A percentile compares a stretch with the other conserved stretches of the same genome.
Conservation (phyloP, 2,329 filamentous ascomycete genomes). For the Madurella fahalii region DNA sequence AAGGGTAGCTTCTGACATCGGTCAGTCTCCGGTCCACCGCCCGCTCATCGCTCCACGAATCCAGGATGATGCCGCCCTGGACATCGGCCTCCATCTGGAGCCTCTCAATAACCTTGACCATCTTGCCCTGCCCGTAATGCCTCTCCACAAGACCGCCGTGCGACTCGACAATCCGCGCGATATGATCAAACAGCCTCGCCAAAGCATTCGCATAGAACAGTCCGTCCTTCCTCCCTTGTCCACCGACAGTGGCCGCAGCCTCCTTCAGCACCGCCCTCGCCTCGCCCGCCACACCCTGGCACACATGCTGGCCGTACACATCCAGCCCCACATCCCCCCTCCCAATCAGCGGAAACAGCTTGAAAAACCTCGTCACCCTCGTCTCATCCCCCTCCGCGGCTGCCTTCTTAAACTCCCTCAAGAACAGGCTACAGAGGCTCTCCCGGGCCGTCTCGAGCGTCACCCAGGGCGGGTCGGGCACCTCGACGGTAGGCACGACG, state of each 20-base stretch:
- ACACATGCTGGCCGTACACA: constrained; percentile 94
- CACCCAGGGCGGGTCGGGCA: constrained; percentile 82
- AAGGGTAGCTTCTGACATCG: constrained; percentile 96
- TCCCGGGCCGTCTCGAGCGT: constrained; percentile 86
- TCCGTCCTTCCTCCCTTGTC: constrained; percentile 60
- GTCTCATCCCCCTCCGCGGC: constrained; percentile 81
- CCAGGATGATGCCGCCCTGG: constrained; percentile 90
- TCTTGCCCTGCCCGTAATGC: constrained; percentile 89
- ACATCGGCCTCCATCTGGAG: constrained; percentile 93
- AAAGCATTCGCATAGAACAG: constrained; percentile 90
- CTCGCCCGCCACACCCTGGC: constrained; percentile 82
- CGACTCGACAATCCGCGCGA: constrained; percentile 91
- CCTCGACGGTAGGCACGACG: constrained; percentile 92
- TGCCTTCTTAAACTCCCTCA: constrained; percentile 92
- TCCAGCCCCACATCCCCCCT: constrained; percentile 85
- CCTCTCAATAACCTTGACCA: constrained; percentile 89
- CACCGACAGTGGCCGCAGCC: constrained; percentile 47
- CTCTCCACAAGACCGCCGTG: constrained; percentile 88
- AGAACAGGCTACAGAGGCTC: constrained; percentile 82
- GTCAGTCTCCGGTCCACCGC: constrained; percentile 80
- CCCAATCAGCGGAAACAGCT: constrained; percentile 91
- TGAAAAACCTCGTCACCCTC: constrained; percentile 94
- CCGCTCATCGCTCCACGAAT: constrained; percentile 92
- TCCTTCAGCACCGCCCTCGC: constrained; percentile 78
- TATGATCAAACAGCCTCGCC: constrained; percentile 93